Evolutionary conservation across 495 filamentous ascomycete genomes (phyloP).

Genomic region (Aspergillus ellipticus): DNA sequence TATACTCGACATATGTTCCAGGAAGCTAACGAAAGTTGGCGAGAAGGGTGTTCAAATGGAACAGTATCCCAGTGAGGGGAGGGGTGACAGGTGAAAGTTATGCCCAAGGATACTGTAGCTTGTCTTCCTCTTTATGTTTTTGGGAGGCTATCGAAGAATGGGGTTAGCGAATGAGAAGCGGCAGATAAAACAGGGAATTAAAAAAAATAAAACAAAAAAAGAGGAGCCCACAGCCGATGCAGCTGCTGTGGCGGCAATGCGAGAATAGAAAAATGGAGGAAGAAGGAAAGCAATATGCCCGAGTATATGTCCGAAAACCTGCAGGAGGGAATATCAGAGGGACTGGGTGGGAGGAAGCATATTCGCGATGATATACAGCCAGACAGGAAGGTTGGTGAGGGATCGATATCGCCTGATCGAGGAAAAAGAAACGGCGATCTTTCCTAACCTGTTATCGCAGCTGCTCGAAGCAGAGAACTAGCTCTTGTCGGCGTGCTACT

Average conservation of each 20-base stretch:
- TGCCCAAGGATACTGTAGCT: slow-evolving; percentile 4
- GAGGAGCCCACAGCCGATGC: slow-evolving; percentile 8
- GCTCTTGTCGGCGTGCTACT: slow-evolving; percentile 6
- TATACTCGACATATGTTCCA: slow-evolving; percentile 23
- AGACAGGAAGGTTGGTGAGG: slow-evolving; percentile 18
- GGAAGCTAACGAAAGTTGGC: slow-evolving; percentile 3
- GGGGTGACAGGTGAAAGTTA: background rate
- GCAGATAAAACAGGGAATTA: slow-evolving; percentile 5
- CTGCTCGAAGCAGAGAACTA: slow-evolving; percentile 3
- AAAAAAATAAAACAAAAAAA: too few species aligned
- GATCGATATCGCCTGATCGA: slow-evolving; percentile 16
- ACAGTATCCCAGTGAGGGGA: slow-evolving; percentile 3
- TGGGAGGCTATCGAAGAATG: background rate
- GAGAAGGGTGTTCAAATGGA: slow-evolving; percentile 3
- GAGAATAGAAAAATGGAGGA: slow-evolving; percentile 12
- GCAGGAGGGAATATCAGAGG: slow-evolving; percentile 17
- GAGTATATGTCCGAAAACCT: slow-evolving; percentile 22
- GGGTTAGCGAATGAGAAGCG: slow-evolving; percentile 3
- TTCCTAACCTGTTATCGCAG: slow-evolving; percentile 7
- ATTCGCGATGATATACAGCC: slow-evolving; percentile 21
- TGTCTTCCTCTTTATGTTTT: slow-evolving; percentile 8
- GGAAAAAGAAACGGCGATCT: slow-evolving; percentile 17
- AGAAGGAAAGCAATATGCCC: slow-evolving; percentile 16
- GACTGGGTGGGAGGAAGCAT: slow-evolving; percentile 12
- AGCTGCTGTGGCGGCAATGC: slow-evolving; percentile 15